Conservation (phyloP, 2,329 filamentous ascomycete species). For the Knufia fluminis region DNA sequence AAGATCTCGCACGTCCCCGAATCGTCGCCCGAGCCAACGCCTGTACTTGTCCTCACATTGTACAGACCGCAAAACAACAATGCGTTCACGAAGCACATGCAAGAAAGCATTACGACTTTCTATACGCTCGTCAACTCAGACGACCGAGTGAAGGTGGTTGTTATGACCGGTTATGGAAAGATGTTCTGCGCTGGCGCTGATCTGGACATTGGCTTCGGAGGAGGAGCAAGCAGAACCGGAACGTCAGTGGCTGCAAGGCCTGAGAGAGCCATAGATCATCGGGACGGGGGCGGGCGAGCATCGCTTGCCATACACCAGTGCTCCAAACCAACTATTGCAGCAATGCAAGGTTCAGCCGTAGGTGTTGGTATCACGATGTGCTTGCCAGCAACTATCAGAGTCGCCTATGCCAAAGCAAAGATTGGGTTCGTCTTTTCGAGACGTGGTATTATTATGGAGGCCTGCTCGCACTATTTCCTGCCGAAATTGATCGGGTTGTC, state of each 20-base stretch:
- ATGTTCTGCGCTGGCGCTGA: constrained; percentile 54
- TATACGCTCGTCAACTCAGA: constrained; percentile 45
- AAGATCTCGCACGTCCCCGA: constrained; percentile 31
- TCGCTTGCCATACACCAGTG: constrained; percentile 49
- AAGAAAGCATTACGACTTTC: constrained; percentile 48
- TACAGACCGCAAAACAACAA: constrained; percentile 58
- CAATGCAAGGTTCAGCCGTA: constrained; percentile 51
- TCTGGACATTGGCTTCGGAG: constrained; percentile 36
- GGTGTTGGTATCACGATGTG: constrained; percentile 56
- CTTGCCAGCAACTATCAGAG: constrained; percentile 44
- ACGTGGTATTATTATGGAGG: constrained; percentile 61
- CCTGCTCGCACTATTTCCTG: constrained; percentile 59
- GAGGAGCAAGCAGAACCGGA: constrained; percentile 15
- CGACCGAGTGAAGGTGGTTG: constrained; percentile 45
- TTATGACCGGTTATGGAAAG: constrained; percentile 45
- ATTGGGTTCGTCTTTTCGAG: constrained; percentile 63
- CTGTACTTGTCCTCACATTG: constrained; percentile 54
- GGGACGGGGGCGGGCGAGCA: constrained; percentile 41
- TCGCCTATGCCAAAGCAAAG: constrained; percentile 49
- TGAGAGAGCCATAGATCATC: constrained; percentile 22
- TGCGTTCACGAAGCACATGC: constrained; percentile 60
- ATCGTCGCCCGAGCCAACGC: constrained; percentile 47
- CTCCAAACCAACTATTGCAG: constrained; percentile 50
- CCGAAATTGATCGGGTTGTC: constrained; percentile 57
- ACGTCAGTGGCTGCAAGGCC: constrained; percentile 15